phyloP scores from a whole-genome alignment of 768 basidiomycete species.

The Boletus tomentosulus region DNA sequence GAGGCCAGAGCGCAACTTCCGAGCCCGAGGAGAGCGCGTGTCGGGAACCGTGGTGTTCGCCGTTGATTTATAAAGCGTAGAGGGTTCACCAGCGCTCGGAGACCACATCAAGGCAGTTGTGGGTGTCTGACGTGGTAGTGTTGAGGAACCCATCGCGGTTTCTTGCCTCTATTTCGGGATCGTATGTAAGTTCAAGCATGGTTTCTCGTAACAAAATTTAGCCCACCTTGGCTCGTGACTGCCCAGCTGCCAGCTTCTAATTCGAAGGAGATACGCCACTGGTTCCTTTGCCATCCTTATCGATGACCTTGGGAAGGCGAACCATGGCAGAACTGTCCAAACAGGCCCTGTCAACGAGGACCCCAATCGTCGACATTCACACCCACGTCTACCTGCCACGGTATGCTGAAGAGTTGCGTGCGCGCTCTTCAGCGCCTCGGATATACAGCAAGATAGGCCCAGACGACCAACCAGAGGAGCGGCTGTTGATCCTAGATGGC shows the following conservation, averaged over 20 bases:
- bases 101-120: conserved; percentile 2
- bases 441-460: conserved; percentile 48
- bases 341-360: conserved; percentile 15
- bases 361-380: conserved; percentile 73
- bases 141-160: conserved; percentile 7
- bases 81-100: not conserved
- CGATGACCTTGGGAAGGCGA: conserved; percentile 25
- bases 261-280: conserved; percentile 9
- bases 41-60: conserved; percentile 1
- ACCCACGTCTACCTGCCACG: conserved; percentile 83
- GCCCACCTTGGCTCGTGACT: conserved; percentile 11
- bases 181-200: conserved; percentile 12
- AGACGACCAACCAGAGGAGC: conserved; percentile 54
- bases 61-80: conserved; percentile 2
- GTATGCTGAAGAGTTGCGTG: conserved; percentile 66
- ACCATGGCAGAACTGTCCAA: conserved; percentile 25
- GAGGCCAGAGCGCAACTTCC: conserved; percentile 20
- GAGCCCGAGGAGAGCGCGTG: conserved; percentile 12
- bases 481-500: conserved; percentile 73
- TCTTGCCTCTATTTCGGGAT: not conserved
- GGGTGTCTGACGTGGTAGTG: not conserved
- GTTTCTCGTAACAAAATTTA: conserved; percentile 14
- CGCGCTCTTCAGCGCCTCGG: conserved; percentile 59
- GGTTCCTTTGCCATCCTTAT: conserved; percentile 15
- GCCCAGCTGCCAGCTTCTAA: conserved; percentile 4